Percentiles rank a stretch among this genome's conserved stretches.
Conservation (phyloP, 73 alveolate genomes). For the Uronychia binucleata region DNA sequence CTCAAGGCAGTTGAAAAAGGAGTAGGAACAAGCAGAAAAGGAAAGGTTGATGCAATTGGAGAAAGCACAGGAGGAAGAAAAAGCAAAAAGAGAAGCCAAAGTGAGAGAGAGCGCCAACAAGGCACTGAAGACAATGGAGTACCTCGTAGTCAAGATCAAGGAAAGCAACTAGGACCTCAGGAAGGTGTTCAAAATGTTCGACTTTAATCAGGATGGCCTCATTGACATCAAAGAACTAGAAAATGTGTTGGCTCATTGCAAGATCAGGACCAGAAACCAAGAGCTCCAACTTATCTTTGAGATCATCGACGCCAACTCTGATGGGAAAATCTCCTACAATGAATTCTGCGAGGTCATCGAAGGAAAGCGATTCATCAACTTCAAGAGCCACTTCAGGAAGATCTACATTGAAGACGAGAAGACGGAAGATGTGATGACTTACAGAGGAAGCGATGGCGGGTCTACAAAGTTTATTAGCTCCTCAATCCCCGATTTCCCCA, state of each 20-base stretch:
- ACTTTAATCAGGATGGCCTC: conserved; percentile 27
- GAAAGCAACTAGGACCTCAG: conserved; percentile 43
- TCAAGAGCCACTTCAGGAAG: conserved; percentile 27
- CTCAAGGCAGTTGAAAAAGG: background rate
- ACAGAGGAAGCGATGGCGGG: background rate
- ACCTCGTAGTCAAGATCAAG: conserved; percentile 31
- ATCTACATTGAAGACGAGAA: conserved; percentile 16
- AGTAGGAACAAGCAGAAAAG: conserved; percentile 23
- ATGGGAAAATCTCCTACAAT: conserved; percentile 46
- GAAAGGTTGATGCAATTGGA: conserved; percentile 29
- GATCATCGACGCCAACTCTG: conserved; percentile 8
- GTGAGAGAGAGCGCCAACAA: conserved; percentile 31
- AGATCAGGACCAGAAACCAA: conserved; percentile 3
- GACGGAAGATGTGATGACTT: conserved; percentile 1
- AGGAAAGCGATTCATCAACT: conserved; percentile 8
- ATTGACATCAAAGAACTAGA: conserved; percentile 36
- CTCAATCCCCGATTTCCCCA: conserved; percentile 15
- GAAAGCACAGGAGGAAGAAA: conserved; percentile 12
- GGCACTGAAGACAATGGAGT: conserved; percentile 4
- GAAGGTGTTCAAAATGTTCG: conserved; percentile 45
- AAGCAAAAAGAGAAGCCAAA: conserved; percentile 22
- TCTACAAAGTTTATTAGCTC: background rate
- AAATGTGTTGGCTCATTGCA: conserved; percentile 10
- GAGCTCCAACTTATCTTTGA: conserved; percentile 29
- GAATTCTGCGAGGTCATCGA: conserved; percentile 62